These are phyloP conservation scores for Cucumis hystrix DNA, from an alignment of 306 rosid species.

Conservation along the genomic window DNA sequence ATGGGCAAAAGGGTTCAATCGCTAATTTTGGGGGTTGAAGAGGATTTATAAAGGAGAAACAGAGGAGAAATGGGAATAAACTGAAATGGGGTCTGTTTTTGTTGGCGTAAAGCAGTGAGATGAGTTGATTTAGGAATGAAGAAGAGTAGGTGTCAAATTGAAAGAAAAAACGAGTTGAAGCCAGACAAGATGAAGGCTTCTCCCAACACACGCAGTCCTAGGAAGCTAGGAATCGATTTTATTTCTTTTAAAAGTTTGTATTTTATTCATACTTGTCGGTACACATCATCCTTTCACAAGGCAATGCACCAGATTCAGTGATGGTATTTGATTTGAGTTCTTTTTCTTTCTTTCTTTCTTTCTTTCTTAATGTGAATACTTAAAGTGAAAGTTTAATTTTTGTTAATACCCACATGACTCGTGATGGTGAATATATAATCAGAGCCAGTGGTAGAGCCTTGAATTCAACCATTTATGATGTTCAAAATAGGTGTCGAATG, in stretches of 20 bases:
- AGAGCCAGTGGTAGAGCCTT: not conserved
- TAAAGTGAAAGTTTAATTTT: not conserved
- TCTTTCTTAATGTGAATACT: not conserved
- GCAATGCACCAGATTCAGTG: not conserved
- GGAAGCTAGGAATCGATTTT: not conserved
- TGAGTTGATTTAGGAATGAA: not conserved
- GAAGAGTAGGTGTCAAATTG: not conserved
- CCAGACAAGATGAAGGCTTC: too few species aligned
- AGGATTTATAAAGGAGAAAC: not conserved
- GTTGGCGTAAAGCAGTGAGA: not conserved
- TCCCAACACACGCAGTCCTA: not conserved
- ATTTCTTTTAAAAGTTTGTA: not conserved
- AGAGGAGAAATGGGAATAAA: not conserved
- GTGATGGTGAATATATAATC: not conserved
- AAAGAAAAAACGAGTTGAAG: not conserved
- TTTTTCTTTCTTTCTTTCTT: not conserved
- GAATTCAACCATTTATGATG: not conserved
- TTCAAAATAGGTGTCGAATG: not conserved
- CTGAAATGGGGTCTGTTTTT: not conserved
- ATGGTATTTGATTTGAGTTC: not conserved
- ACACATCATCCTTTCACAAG: not conserved
- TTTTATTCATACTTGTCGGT: not conserved
- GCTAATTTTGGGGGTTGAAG: not conserved
- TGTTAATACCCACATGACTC: not conserved
- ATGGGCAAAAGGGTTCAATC: not conserved